Conservation (phyloP, 805 yeast genomes). For the Jamesozyma spencerorum region DNA sequence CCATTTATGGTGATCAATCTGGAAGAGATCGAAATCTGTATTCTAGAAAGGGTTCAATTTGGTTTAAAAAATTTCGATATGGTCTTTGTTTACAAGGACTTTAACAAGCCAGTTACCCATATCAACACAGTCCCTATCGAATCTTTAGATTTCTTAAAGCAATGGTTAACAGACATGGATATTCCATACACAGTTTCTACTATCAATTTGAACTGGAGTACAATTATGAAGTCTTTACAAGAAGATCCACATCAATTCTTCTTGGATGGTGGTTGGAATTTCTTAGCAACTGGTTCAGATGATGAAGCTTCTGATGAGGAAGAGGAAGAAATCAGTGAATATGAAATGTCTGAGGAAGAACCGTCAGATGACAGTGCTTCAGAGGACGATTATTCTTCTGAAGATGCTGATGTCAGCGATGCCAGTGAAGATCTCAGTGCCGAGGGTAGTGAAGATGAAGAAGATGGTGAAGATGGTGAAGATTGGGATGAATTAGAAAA, state of each 20-base stretch:
- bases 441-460: slow-evolving; percentile 25
- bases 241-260: slow-evolving; percentile 93
- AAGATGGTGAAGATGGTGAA: slow-evolving; percentile 33
- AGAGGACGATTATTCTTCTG: slow-evolving; percentile 33
- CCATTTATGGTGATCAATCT: slow-evolving; percentile 89
- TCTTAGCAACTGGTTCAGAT: slow-evolving; percentile 82
- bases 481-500: slow-evolving; percentile 34
- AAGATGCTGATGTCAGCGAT: slow-evolving; percentile 31
- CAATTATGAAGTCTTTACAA: slow-evolving; percentile 87
- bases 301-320: slow-evolving; percentile 60
- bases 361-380: slow-evolving; percentile 35
- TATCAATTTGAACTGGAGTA: slow-evolving; percentile 89
- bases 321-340: slow-evolving; percentile 52
- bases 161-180: slow-evolving; percentile 97
- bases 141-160: slow-evolving; percentile 81
- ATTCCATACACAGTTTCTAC: slow-evolving; percentile 92
- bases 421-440: slow-evolving; percentile 23
- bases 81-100: slow-evolving; percentile 94
- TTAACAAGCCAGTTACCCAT: slow-evolving; percentile 77
- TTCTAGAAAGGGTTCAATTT: slow-evolving; percentile 93
- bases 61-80: slow-evolving; percentile 93
- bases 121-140: slow-evolving; percentile 93
- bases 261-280: slow-evolving; percentile 91
- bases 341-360: slow-evolving; percentile 37
- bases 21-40: slow-evolving; percentile 88